Evolutionary conservation across 148 eudicot species (phyloP).

Genomic region (Cornus suecica): DNA sequence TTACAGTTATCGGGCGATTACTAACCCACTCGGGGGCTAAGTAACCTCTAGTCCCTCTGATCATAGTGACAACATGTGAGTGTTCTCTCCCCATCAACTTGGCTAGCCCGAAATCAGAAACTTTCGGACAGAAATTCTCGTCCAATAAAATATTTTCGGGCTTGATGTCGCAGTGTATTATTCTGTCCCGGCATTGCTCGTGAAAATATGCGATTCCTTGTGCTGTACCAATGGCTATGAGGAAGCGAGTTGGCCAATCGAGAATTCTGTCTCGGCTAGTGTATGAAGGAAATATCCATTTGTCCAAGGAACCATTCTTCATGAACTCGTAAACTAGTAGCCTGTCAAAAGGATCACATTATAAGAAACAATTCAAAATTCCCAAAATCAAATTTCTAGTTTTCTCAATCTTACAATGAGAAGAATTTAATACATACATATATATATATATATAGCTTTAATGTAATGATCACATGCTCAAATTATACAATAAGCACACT

Average conservation of each 20-base stretch:
- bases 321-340: slow-evolving; percentile 89
- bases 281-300: slow-evolving; percentile 80
- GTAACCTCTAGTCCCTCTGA: slow-evolving; percentile 95
- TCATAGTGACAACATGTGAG: slow-evolving; percentile 84
- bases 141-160: slow-evolving; percentile 92
- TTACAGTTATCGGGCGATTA: slow-evolving; percentile 85
- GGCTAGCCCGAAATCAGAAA: slow-evolving; percentile 88
- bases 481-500: too few species aligned
- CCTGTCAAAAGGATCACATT: slow-evolving; percentile 30
- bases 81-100: slow-evolving; percentile 83
- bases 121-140: slow-evolving; percentile 81
- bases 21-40: slow-evolving; percentile 96
- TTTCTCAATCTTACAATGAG: not conserved
- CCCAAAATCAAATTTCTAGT: not conserved
- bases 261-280: slow-evolving; percentile 38
- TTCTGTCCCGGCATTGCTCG: slow-evolving; percentile 85
- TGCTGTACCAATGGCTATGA: slow-evolving; percentile 77
- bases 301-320: slow-evolving; percentile 91
- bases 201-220: slow-evolving; percentile 95
- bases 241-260: slow-evolving; percentile 84
- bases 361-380: not conserved
- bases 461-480: not conserved
- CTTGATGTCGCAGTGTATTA: slow-evolving; percentile 91
- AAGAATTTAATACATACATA: not conserved
- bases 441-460: not conserved